Conservation (phyloP, 23 red algal genomes). For the Chondrus crispus region DNA sequence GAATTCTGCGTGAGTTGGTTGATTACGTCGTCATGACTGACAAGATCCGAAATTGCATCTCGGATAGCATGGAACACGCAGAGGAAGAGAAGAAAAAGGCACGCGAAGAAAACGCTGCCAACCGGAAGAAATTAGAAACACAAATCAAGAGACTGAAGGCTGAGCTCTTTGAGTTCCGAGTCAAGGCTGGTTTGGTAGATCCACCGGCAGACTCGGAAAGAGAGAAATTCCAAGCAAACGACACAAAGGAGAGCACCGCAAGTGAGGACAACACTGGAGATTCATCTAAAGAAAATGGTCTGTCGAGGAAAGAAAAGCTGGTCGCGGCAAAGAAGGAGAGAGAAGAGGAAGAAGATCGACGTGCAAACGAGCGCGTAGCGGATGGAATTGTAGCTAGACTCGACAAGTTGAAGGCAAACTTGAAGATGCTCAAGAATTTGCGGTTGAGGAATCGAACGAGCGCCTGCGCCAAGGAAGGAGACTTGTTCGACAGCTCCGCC, state of each 20-base stretch:
- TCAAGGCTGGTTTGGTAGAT: constrained; percentile 35
- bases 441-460: neutral
- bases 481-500: neutral
- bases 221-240: neutral
- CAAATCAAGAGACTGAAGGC: neutral
- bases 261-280: neutral
- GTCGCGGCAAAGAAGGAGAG: neutral
- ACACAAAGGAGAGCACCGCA: neutral
- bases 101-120: constrained; percentile 35
- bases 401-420: neutral
- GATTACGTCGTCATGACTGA: constrained; percentile 66
- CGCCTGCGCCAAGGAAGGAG: neutral
- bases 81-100: constrained; percentile 50
- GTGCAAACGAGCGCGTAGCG: constrained; percentile 22
- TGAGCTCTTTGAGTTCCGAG: constrained; percentile 27
- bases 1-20: constrained; percentile 49
- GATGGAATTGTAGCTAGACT: constrained; percentile 33
- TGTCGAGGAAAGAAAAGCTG: constrained; percentile 18
- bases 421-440: constrained; percentile 44
- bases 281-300: neutral
- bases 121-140: constrained; percentile 40
- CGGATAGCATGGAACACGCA: constrained; percentile 17
- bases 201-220: neutral
- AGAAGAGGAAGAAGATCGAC: constrained; percentile 8
- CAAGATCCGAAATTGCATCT: constrained; percentile 15